Evolutionary conservation across 75 land plant genomes (phyloP), one percentile per base, ranked within the genome.

Genomic region (Pinus taeda): DNA sequence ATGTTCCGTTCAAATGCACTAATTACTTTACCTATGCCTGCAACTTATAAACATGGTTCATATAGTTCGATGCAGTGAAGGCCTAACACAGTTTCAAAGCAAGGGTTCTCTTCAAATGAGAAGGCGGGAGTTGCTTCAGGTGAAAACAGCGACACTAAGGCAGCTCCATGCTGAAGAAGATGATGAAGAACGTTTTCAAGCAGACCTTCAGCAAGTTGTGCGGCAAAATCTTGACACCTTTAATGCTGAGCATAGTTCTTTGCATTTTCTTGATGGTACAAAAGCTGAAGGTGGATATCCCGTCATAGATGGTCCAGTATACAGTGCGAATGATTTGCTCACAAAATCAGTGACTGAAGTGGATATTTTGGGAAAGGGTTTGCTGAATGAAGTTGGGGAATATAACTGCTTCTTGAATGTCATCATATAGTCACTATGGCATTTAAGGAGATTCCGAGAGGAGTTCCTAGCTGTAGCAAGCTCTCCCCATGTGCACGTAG

Each of bases 361-460:
- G 6, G 86, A 81, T 75, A 74, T 70, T 1, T 81, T 83, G 76
- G 97, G 97, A 9, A 84, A 91, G 30, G 94, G 97, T 45, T 81
- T 94, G 56, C 80, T 83, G 74, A 94, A 94, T 85, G 94, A 90
- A 82, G 87, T 87, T 75, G 97, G 97, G 3, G 95, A 94, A 79
- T 94, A 94, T 81, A 94, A 94, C 84, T 94, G 97, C 57, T 94
- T 94, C 61, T 75, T 94, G 67, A 94, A 92, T 87, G 97, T 94
- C 22, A 90, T 94, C 63, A 94, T 94, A 75, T 79, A 95, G 98
- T 95, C 98, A 24, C 81, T 95, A 65, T 95, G 98, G 98, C 90
- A 90, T 79, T 57, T 95, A 70, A 83, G 85, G 79, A 75, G 85
- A 70, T 95, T 95, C 79, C 83, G 95, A 57, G 95, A 92, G 39